phyloP scores from a whole-genome alignment of 2,329 filamentous ascomycete species.

The Penicillium glabrum region DNA sequence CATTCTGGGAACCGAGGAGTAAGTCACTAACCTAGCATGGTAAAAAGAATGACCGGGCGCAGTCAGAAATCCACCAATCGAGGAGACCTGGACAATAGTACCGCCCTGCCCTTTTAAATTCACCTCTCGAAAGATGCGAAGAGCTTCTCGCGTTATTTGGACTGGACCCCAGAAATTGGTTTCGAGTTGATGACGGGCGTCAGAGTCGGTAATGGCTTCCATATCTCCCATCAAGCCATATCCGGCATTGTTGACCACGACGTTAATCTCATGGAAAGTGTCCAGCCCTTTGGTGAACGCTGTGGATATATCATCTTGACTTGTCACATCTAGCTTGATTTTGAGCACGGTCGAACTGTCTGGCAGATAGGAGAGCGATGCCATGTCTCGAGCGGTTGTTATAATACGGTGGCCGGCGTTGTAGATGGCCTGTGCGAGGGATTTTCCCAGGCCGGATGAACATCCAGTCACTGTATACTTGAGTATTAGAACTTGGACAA shows the following conservation, averaged over 20 bases:
- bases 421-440: conserved; percentile 40
- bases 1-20: no score
- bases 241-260: conserved; percentile 63
- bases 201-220: conserved; percentile 51
- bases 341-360: conserved; percentile 32
- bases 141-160: conserved; percentile 46
- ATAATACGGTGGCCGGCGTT: conserved; percentile 45
- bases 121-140: conserved; percentile 26
- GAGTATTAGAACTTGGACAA: neutral
- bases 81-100: conserved; percentile 56
- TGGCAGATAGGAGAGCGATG: conserved; percentile 45
- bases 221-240: conserved; percentile 56
- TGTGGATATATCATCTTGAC: neutral
- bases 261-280: conserved; percentile 58
- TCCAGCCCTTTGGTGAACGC: conserved; percentile 44
- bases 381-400: conserved; percentile 48
- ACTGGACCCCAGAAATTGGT: conserved; percentile 61
- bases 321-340: conserved; percentile 8
- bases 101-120: conserved; percentile 43
- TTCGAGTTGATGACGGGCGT: conserved; percentile 56
- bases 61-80: conserved; percentile 48
- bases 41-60: conserved; percentile 41
- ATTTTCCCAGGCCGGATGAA: conserved; percentile 49
- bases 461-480: conserved; percentile 46
- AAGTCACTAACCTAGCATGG: conserved; percentile 23